Evolutionary conservation across 1,284 basidiomycete genomes (phyloP).

Genomic region (Neolentinus lepideus): DNA sequence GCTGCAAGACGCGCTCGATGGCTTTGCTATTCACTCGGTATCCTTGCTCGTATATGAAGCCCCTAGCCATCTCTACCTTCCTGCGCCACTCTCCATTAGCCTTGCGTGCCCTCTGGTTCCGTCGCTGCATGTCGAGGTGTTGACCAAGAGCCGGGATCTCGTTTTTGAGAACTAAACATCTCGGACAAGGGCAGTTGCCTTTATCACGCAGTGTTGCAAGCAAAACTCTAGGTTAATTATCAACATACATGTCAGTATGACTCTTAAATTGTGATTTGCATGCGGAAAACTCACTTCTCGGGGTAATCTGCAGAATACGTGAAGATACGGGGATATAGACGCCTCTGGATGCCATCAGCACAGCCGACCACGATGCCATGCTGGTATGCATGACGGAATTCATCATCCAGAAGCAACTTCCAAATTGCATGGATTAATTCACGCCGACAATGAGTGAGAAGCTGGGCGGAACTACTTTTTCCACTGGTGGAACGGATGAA

Average conservation of each 20-base stretch:
- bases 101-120: too few species aligned
- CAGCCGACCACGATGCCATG: constrained; percentile 16
- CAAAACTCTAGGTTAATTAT: constrained; percentile 9
- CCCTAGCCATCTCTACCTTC: constrained; percentile 6
- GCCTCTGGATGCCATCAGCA: constrained; percentile 12
- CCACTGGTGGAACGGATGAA: not conserved
- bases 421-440: constrained; percentile 17
- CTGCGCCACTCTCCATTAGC: too few species aligned
- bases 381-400: constrained; percentile 15
- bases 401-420: constrained; percentile 14
- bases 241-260: constrained; percentile 14
- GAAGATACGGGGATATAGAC: constrained; percentile 16
- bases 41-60: constrained; percentile 12
- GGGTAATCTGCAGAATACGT: constrained; percentile 18
- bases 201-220: constrained; percentile 10
- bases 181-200: constrained; percentile 12
- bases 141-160: constrained; percentile 9
- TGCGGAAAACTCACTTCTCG: constrained; percentile 17
- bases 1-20: constrained; percentile 9
- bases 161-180: constrained; percentile 9
- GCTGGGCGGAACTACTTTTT: not conserved
- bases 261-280: constrained; percentile 10
- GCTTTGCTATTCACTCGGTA: constrained; percentile 7
- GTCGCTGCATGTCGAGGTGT: constrained; percentile 3
- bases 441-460: constrained; percentile 14